Evolutionary conservation across 129 eudicot genomes (phyloP).

Genomic region (Lactuca saligna): DNA sequence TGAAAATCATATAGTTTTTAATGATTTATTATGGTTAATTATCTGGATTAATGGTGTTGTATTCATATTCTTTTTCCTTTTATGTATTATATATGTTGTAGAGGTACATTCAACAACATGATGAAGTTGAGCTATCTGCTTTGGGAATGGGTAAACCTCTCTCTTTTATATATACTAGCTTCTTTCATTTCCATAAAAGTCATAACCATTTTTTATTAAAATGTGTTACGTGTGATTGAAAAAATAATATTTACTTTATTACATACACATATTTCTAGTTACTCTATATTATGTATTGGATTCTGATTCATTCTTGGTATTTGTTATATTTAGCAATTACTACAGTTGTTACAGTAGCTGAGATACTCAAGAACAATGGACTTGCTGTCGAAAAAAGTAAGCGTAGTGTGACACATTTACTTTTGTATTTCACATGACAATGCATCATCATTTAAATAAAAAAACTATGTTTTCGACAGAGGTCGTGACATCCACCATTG

Average conservation of each 20-base stretch:
- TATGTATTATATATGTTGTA: slow-evolving; percentile 33
- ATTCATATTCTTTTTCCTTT: neutral
- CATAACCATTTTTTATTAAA: too few relatives aligned
- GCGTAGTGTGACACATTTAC: neutral
- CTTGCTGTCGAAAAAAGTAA: slow-evolving; percentile 80
- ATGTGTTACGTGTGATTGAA: neutral
- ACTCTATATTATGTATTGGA: neutral
- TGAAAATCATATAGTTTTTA: neutral
- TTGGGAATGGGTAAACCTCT: slow-evolving; percentile 81
- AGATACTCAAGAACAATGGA: slow-evolving; percentile 87
- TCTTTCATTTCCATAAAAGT: neutral
- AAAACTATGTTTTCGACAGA: slow-evolving; percentile 36
- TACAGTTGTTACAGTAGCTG: slow-evolving; percentile 86
- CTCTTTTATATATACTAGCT: slow-evolving; percentile 1
- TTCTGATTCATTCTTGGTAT: neutral
- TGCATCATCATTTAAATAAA: neutral
- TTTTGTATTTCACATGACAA: neutral
- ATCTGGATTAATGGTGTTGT: neutral
- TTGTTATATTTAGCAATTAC: slow-evolving; percentile 60
- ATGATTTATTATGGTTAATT: neutral
- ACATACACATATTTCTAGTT: too few relatives aligned
- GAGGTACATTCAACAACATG: slow-evolving; percentile 90
- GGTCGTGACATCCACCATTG: slow-evolving; percentile 80
- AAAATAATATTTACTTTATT: too few relatives aligned
- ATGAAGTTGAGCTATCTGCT: slow-evolving; percentile 89